A percentile compares a stretch with the other conserved stretches of the same genome.
These are phyloP conservation scores for Sherardia arvensis DNA, from an alignment of 257 asterid species.

Conservation along the genomic window DNA sequence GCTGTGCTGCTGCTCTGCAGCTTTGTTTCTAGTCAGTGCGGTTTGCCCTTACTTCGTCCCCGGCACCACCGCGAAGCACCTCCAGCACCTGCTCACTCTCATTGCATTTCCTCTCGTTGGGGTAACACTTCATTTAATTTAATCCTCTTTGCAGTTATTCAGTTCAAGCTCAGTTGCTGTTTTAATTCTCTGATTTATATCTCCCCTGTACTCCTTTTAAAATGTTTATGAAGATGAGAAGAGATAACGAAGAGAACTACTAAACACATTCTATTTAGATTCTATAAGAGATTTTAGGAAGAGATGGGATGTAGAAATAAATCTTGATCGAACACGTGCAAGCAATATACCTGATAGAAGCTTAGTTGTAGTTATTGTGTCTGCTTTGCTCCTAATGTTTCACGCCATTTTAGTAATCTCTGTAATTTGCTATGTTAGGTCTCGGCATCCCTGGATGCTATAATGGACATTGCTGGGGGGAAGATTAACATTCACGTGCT, in stretches of 20 bases:
- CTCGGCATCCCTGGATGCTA: constrained; percentile 84
- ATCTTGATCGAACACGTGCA: too few species aligned
- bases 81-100: constrained; percentile 49
- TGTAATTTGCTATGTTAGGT: constrained; percentile 35
- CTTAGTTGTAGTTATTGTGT: not conserved
- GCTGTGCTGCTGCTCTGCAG: constrained; percentile 82
- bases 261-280: too few species aligned
- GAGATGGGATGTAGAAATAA: not conserved
- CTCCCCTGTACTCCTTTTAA: too few species aligned
- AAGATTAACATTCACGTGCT: constrained; percentile 86
- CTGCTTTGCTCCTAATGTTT: not conserved
- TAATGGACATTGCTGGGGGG: constrained; percentile 74
- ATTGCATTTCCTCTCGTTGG: constrained; percentile 91
- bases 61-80: constrained; percentile 38
- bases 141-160: not conserved
- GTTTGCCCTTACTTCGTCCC: constrained; percentile 73
- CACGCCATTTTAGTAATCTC: not conserved
- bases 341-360: not conserved
- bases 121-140: constrained; percentile 35
- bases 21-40: constrained; percentile 61
- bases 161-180: not conserved
- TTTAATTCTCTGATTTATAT: not conserved
- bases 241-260: too few species aligned
- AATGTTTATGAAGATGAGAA: too few species aligned
- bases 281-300: too few species aligned